Evolutionary conservation across 2,329 filamentous ascomycete genomes (phyloP).

Genomic region (Sodiomyces alkalinus): DNA sequence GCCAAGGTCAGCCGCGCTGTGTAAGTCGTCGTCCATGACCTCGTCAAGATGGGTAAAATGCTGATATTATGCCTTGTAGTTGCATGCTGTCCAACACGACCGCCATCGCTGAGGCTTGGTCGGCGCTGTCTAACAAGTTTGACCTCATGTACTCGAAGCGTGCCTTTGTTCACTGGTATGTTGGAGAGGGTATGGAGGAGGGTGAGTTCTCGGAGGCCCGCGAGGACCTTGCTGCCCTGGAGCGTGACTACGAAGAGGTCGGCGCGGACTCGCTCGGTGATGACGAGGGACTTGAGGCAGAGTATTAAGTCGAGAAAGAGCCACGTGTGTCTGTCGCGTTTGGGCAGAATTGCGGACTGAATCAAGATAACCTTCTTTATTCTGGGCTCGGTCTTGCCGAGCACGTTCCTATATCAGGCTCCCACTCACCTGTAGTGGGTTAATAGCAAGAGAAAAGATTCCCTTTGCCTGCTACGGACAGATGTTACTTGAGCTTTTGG

Average conservation of each 20-base stretch:
- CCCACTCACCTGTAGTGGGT: too few relatives aligned
- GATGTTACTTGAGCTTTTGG: too few relatives aligned
- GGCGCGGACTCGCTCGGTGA: conserved; percentile 84
- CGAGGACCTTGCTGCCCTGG: conserved; percentile 93
- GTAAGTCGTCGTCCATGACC: conserved; percentile 45
- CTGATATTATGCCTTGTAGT: conserved; percentile 24
- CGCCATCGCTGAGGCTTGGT: conserved; percentile 96
- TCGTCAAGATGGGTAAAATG: background rate
- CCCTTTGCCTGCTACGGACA: too few relatives aligned
- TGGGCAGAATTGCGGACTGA: too few relatives aligned
- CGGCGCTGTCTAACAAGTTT: conserved; percentile 91
- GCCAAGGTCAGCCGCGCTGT: conserved; percentile 97
- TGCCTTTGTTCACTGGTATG: conserved; percentile 99
- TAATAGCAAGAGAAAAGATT: too few relatives aligned
- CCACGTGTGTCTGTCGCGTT: too few relatives aligned
- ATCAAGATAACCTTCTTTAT: too few relatives aligned
- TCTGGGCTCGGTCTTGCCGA: too few relatives aligned
- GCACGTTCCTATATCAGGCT: too few relatives aligned
- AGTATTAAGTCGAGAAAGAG: too few relatives aligned
- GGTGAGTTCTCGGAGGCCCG: conserved; percentile 98
- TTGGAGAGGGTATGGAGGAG: conserved; percentile 99
- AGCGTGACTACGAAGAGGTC: conserved; percentile 98
- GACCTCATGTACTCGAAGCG: conserved; percentile 99
- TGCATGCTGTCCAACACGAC: conserved; percentile 99
- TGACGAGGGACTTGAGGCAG: conserved; percentile 71